Conservation (phyloP, 2,329 filamentous ascomycete species). For the Teratosphaeriaceae sp. region DNA sequence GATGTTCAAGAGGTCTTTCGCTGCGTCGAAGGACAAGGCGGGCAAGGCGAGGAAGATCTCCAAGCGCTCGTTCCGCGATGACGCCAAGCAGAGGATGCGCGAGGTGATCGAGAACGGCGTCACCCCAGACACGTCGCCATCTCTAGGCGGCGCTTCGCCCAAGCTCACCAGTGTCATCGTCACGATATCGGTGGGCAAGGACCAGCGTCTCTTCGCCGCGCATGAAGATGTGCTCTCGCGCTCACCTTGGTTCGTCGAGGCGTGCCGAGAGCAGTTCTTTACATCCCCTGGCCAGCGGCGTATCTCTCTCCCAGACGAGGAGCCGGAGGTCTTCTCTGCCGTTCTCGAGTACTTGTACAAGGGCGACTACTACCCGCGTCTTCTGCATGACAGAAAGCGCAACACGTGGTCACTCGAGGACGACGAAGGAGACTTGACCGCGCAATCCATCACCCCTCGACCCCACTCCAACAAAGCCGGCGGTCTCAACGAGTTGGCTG, state of each 20-base stretch:
- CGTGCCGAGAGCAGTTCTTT: conserved; percentile 58
- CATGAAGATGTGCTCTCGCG: conserved; percentile 77
- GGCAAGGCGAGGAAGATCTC: conserved; percentile 76
- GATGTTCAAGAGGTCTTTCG: conserved; percentile 94
- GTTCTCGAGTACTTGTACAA: conserved; percentile 91
- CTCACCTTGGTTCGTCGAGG: conserved; percentile 71
- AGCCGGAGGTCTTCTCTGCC: conserved; percentile 84
- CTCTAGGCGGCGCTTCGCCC: conserved; percentile 35
- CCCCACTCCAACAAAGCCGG: conserved; percentile 39
- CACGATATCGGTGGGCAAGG: conserved; percentile 68
- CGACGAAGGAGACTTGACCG: conserved; percentile 34
- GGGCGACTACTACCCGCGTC: conserved; percentile 87
- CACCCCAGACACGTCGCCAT: conserved; percentile 35
- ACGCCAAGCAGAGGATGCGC: conserved; percentile 79
- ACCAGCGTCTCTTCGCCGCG: conserved; percentile 75
- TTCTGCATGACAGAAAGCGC: conserved; percentile 78
- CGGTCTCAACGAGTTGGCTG: conserved; percentile 59
- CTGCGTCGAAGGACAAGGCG: conserved; percentile 73
- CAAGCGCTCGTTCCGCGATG: conserved; percentile 71
- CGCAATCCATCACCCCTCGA: conserved; percentile 42
- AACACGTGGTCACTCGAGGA: conserved; percentile 89
- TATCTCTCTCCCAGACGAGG: conserved; percentile 77
- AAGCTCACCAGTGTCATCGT: conserved; percentile 66
- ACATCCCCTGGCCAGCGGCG: conserved; percentile 59
- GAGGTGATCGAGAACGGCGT: conserved; percentile 63